Conservation (phyloP, 768 basidiomycete genomes). For the Auricularia auricula-judae region DNA sequence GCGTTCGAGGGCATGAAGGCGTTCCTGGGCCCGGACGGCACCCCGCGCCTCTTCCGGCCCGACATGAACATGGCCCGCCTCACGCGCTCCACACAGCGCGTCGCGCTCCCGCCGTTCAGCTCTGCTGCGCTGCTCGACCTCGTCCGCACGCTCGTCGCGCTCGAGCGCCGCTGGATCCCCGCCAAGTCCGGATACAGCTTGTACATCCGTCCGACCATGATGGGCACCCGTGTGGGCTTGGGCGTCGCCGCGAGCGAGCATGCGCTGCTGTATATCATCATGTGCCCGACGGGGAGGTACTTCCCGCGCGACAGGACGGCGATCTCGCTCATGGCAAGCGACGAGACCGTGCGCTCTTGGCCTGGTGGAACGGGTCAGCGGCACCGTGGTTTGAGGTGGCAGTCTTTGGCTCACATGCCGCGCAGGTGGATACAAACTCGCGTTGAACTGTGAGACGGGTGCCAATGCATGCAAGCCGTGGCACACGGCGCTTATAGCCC, state of each 20-base stretch:
- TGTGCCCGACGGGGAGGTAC: slow-evolving; percentile 49
- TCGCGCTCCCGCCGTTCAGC: slow-evolving; percentile 57
- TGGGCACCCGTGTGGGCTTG: slow-evolving; percentile 25
- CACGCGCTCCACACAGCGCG: slow-evolving; percentile 51
- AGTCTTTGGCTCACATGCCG: background rate
- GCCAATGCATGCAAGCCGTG: background rate
- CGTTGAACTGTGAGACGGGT: slow-evolving; percentile 34
- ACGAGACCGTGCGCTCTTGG: slow-evolving; percentile 71
- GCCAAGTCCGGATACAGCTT: slow-evolving; percentile 59
- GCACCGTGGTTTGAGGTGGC: background rate
- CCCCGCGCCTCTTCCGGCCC: slow-evolving; percentile 70
- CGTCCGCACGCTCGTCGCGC: slow-evolving; percentile 52
- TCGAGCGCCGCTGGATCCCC: slow-evolving; percentile 85
- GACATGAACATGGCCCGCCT: slow-evolving; percentile 79
- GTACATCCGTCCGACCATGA: slow-evolving; percentile 78
- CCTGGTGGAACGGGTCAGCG: slow-evolving; percentile 55
- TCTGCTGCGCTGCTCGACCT: slow-evolving; percentile 35
- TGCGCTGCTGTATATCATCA: slow-evolving; percentile 79
- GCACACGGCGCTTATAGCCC: background rate
- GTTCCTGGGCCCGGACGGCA: slow-evolving; percentile 60
- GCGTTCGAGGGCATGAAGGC: slow-evolving; percentile 68
- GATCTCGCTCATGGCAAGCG: slow-evolving; percentile 52
- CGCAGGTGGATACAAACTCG: slow-evolving; percentile 44
- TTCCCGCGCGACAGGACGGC: slow-evolving; percentile 40
- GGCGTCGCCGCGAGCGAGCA: slow-evolving; percentile 68